Percentiles rank a stretch among this genome's conserved stretches.
These are phyloP conservation scores for Mortierella alpina DNA, from an alignment of 192 early-diverging fungal species.

Conservation along the genomic window DNA sequence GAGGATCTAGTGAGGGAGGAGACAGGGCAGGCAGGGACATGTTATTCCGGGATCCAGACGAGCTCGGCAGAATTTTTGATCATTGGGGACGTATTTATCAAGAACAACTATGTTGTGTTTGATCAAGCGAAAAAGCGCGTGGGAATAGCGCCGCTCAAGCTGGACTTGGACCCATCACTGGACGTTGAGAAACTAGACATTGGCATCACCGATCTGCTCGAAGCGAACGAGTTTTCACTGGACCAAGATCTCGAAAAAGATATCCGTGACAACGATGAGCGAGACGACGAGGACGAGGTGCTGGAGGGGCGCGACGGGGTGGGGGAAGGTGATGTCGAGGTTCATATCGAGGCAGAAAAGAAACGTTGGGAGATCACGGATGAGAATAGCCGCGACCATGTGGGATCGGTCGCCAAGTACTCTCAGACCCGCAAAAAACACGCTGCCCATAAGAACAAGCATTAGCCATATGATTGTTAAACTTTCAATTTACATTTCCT, in stretches of 20 bases:
- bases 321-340: neutral
- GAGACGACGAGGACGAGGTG: neutral
- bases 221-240: no score
- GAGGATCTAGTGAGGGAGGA: slow-evolving; percentile 32
- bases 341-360: neutral
- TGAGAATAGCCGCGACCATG: no score
- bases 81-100: slow-evolving; percentile 75
- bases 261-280: neutral
- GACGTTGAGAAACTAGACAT: neutral
- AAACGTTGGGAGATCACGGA: no score
- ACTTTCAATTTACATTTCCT: no score
- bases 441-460: no score
- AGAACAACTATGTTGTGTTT: slow-evolving; percentile 75
- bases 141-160: slow-evolving; percentile 63
- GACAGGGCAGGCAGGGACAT: neutral
- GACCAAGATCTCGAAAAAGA: neutral
- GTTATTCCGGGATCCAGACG: slow-evolving; percentile 43
- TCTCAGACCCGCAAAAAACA: no score
- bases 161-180: neutral
- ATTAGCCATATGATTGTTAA: no score
- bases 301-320: neutral
- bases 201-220: neutral
- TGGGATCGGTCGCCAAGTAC: no score
- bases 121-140: slow-evolving; percentile 67
- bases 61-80: slow-evolving; percentile 55